Percentiles rank a stretch among this genome's conserved stretches.
These are phyloP conservation scores for Asterophora lycoperdoides DNA, from an alignment of 768 basidiomycete species.

Conservation along the genomic window DNA sequence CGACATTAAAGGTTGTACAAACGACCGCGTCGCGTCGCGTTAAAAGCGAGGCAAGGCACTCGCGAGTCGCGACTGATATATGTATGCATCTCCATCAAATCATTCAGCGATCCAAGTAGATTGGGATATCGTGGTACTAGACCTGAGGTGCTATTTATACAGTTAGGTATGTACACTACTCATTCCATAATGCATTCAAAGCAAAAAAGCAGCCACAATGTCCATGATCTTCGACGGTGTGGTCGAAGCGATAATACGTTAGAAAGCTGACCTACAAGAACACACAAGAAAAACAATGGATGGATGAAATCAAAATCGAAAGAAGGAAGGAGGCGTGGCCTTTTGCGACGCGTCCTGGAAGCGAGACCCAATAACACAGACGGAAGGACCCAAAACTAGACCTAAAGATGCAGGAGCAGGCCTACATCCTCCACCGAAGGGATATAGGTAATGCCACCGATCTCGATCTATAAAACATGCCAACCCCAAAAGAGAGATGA, in stretches of 20 bases:
- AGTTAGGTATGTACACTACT: conserved; percentile 19
- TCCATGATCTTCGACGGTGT: conserved; percentile 1
- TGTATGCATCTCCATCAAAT: no score
- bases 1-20: no score
- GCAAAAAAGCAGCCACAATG: conserved; percentile 11
- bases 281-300: conserved; percentile 3
- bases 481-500: neutral
- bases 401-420: no score
- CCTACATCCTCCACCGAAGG: neutral
- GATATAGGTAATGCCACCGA: neutral
- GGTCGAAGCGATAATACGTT: neutral
- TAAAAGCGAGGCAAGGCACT: no score
- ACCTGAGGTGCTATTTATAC: conserved; percentile 17
- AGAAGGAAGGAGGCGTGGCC: neutral
- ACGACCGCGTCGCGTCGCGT: no score
- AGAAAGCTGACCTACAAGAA: conserved; percentile 8
- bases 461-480: neutral
- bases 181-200: conserved; percentile 10
- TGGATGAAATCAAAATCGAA: neutral
- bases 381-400: no score
- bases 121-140: neutral
- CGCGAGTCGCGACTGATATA: no score
- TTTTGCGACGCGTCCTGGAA: neutral
- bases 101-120: neutral
- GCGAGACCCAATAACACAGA: neutral